Percentiles rank a stretch among this genome's conserved stretches.
phyloP scores from a whole-genome alignment of 352 stramenopile species.

The Phytophthora ohioensis region DNA sequence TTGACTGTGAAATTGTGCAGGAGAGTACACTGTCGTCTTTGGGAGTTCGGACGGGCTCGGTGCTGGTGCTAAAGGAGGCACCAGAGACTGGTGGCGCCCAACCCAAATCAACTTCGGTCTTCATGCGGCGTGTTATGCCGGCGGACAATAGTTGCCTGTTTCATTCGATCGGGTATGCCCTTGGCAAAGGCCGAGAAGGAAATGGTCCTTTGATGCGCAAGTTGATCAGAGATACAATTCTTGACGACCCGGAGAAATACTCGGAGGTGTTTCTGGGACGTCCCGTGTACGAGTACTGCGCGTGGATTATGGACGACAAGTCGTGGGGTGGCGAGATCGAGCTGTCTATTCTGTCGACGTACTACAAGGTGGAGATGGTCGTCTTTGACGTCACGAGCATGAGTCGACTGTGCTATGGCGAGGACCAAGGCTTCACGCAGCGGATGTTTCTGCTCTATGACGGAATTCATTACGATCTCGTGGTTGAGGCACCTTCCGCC shows the following conservation, averaged over 20 bases:
- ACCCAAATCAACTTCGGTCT: conserved; percentile 52
- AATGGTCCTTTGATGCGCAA: conserved; percentile 71
- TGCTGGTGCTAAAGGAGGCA: conserved; percentile 76
- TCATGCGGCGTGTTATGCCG: conserved; percentile 77
- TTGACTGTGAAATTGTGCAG: conserved; percentile 28
- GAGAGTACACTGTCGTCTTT: conserved; percentile 57
- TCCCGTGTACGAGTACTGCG: conserved; percentile 82
- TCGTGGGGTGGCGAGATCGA: conserved; percentile 91
- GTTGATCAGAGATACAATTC: conserved; percentile 80
- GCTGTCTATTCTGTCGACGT: conserved; percentile 81
- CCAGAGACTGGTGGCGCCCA: conserved; percentile 33
- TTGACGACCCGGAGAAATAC: conserved; percentile 64
- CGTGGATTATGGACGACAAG: conserved; percentile 85
- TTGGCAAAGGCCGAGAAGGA: conserved; percentile 66
- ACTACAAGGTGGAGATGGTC: conserved; percentile 85
- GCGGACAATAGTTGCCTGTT: conserved; percentile 91
- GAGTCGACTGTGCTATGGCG: conserved; percentile 83
- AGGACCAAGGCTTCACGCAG: conserved; percentile 85
- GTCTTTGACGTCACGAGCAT: conserved; percentile 90
- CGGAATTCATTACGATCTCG: conserved; percentile 87
- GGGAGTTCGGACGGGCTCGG: conserved; percentile 70
- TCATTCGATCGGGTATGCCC: conserved; percentile 81
- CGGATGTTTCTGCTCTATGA: conserved; percentile 90
- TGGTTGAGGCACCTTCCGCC: conserved; percentile 66
- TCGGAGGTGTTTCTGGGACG: conserved; percentile 83